phyloP scores from a whole-genome alignment of 768 basidiomycete genomes.

The Naematelia encephala region DNA sequence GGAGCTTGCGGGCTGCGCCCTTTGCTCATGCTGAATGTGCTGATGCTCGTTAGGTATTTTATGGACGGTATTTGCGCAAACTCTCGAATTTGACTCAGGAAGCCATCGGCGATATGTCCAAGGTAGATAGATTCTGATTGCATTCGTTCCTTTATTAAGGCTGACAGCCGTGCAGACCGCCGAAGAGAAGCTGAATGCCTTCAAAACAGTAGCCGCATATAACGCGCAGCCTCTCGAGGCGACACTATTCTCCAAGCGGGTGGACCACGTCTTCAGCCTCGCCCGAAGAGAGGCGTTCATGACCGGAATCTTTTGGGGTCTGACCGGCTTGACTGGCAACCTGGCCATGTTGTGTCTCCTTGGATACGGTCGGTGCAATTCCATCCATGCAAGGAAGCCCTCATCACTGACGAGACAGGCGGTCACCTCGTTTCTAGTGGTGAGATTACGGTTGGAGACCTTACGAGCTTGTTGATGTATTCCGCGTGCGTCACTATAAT shows the following conservation, averaged over 20 bases:
- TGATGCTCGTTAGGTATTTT: conserved; percentile 66
- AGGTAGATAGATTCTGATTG: conserved; percentile 53
- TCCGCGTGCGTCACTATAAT: conserved; percentile 66
- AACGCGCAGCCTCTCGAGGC: conserved; percentile 64
- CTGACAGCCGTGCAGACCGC: conserved; percentile 59
- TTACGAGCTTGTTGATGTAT: conserved; percentile 85
- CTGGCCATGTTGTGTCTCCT: conserved; percentile 81
- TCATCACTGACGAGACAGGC: conserved; percentile 54
- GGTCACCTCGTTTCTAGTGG: conserved; percentile 86
- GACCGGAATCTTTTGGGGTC: conserved; percentile 85
- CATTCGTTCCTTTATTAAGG: background rate
- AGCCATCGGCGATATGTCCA: conserved; percentile 93
- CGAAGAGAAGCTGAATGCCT: conserved; percentile 88
- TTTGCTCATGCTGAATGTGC: background rate
- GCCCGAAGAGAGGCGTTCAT: conserved; percentile 85
- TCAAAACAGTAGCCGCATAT: conserved; percentile 62
- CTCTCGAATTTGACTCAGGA: conserved; percentile 90
- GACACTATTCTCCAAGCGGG: conserved; percentile 65
- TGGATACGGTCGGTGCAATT: conserved; percentile 69
- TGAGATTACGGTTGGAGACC: conserved; percentile 83
- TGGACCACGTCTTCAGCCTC: conserved; percentile 64
- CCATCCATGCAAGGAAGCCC: background rate
- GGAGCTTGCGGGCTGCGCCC: background rate
- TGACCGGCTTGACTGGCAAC: conserved; percentile 79
- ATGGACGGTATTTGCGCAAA: conserved; percentile 89